phyloP scores from a whole-genome alignment of 306 rosid genomes.

The Delonix regia region DNA sequence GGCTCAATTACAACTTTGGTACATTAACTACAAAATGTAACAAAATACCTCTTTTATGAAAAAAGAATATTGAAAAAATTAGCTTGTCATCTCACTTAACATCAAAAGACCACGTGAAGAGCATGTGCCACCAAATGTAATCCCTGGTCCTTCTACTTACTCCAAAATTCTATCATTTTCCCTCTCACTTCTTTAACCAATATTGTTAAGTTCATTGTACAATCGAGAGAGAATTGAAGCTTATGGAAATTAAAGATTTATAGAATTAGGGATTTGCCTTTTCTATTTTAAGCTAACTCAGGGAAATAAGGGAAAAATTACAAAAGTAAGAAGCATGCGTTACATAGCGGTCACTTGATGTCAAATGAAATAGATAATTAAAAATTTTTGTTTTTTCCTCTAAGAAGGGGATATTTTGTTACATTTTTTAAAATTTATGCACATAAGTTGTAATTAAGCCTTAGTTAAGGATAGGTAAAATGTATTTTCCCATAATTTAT shows the following conservation, averaged over 20 bases:
- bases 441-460: neutral
- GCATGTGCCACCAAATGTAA: neutral
- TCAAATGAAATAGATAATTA: neutral
- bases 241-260: neutral
- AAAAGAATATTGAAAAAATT: no score
- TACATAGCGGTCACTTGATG: neutral
- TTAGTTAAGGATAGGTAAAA: neutral
- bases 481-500: neutral
- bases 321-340: neutral
- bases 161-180: neutral
- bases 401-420: no score
- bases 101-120: neutral
- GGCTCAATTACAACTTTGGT: neutral
- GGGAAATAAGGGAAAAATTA: neutral
- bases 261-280: neutral
- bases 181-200: neutral
- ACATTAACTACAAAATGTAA: no score
- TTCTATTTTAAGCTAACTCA: neutral
- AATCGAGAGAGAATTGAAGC: neutral
- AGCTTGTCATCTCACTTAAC: neutral
- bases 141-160: neutral
- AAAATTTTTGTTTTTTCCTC: no score
- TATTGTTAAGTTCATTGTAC: neutral
- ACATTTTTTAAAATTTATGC: no score
- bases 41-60: neutral